phyloP scores from a whole-genome alignment of 2,329 filamentous ascomycete species.

The Cryphonectria parasitica region DNA sequence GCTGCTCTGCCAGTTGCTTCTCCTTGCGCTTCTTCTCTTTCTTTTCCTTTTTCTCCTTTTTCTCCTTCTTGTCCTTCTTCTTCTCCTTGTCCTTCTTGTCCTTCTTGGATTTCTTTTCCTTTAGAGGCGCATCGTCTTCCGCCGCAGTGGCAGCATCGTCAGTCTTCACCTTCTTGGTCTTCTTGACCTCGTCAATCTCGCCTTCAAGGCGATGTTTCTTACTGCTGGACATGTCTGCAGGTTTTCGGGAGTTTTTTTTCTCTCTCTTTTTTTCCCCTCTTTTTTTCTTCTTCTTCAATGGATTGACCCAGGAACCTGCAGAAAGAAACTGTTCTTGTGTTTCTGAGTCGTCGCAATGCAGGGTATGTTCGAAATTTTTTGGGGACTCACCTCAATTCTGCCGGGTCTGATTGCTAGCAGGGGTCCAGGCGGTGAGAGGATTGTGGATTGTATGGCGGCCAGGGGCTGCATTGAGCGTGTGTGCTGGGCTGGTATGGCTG shows the following conservation, averaged over 20 bases:
- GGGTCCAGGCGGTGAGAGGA: conserved; percentile 1
- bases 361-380: conserved; percentile 7
- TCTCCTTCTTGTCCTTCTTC: conserved; percentile 23
- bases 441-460: not conserved
- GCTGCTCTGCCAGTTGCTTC: conserved; percentile 7
- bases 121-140: conserved; percentile 20
- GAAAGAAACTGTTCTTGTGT: not conserved
- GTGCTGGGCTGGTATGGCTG: not conserved
- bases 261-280: too few relatives aligned
- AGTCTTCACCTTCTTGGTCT: conserved; percentile 29
- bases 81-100: conserved; percentile 27
- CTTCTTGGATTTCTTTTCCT: conserved; percentile 23
- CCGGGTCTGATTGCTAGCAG: not conserved
- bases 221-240: conserved; percentile 26
- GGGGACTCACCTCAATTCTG: not conserved
- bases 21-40: conserved; percentile 22
- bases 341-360: not conserved
- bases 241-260: too few relatives aligned
- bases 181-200: conserved; percentile 25
- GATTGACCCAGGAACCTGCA: not conserved
- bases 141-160: not conserved
- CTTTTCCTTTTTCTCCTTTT: conserved; percentile 23
- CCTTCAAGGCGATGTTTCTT: conserved; percentile 30
- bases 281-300: too few relatives aligned
- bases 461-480: not conserved